phyloP scores from a whole-genome alignment of 2,329 filamentous ascomycete species.

The Penicillium sp. region DNA sequence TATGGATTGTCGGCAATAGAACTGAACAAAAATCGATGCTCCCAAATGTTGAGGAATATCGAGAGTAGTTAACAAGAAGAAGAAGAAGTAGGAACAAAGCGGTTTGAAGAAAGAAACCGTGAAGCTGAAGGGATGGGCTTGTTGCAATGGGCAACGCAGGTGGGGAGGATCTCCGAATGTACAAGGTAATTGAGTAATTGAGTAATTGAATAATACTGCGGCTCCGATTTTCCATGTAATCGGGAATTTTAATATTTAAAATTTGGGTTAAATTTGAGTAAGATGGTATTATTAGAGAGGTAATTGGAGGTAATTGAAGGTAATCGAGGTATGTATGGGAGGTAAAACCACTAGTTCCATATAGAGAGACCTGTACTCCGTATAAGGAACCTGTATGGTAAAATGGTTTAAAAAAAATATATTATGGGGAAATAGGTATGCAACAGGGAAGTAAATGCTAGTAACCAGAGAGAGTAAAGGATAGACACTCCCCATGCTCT shows the following conservation, averaged over 20 bases:
- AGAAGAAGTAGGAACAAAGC: constrained; percentile 24
- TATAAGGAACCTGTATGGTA: too few relatives aligned
- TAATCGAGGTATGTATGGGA: neutral
- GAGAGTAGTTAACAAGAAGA: constrained; percentile 22
- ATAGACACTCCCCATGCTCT: constrained; percentile 9
- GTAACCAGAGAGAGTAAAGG: constrained; percentile 7
- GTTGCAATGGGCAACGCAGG: constrained; percentile 45
- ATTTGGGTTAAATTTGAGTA: too few relatives aligned
- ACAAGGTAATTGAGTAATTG: neutral
- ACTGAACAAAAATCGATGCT: constrained; percentile 8
- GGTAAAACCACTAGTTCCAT: neutral
- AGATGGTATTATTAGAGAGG: neutral
- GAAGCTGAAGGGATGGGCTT: constrained; percentile 44
- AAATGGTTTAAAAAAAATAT: too few relatives aligned
- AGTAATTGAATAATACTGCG: constrained; percentile 13
- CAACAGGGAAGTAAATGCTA: neutral
- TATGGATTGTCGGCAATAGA: neutral
- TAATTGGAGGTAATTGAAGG: neutral
- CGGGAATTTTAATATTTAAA: constrained; percentile 2
- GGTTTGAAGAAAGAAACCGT: constrained; percentile 34
- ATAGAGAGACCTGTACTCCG: too few relatives aligned
- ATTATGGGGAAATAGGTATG: neutral
- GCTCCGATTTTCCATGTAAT: constrained; percentile 1
- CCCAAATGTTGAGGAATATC: constrained; percentile 22
- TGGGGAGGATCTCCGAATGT: constrained; percentile 38